Conservation (phyloP, 495 filamentous ascomycete genomes). For the Hapsidospora chrysogenum region DNA sequence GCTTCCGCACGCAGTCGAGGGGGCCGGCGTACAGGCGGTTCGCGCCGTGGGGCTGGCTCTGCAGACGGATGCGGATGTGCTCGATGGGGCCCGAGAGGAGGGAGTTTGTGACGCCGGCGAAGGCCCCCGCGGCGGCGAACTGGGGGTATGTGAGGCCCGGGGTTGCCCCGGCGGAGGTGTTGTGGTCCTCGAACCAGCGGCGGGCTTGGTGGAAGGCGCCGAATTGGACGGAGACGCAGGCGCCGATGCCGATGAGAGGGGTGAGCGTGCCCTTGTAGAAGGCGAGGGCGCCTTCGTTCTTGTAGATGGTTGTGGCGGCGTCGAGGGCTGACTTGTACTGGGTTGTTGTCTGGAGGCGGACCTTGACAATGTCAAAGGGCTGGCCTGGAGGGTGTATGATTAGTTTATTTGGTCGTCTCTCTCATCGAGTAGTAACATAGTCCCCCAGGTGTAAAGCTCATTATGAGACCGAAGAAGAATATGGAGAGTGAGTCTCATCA, state of each 20-base stretch:
- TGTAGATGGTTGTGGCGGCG: conserved; percentile 68
- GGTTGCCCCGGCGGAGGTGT: conserved; percentile 28
- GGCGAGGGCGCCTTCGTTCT: conserved; percentile 70
- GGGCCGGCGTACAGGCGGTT: conserved; percentile 67
- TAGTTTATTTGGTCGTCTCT: no score
- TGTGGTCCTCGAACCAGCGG: conserved; percentile 62
- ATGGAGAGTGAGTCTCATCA: background rate
- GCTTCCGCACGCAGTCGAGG: conserved; percentile 75
- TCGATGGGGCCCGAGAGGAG: conserved; percentile 86
- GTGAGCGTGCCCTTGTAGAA: conserved; percentile 99
- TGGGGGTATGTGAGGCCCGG: conserved; percentile 54
- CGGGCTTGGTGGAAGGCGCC: conserved; percentile 91
- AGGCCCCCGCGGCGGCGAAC: conserved; percentile 82
- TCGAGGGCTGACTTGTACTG: conserved; percentile 66
- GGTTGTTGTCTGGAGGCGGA: conserved; percentile 78
- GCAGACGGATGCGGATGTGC: conserved; percentile 92
- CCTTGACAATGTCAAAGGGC: conserved; percentile 98
- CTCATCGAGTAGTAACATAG: no score
- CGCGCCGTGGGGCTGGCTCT: conserved; percentile 85
- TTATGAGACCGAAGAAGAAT: no score
- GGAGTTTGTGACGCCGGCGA: conserved; percentile 82
- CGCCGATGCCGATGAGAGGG: conserved; percentile 90
- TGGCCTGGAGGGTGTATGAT: conserved; percentile 64
- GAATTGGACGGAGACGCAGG: conserved; percentile 95
- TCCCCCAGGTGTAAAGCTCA: no score